A percentile compares a stretch with the other conserved stretches of the same genome.
Conservation (phyloP, 495 filamentous ascomycete species). For the Penicilliopsis zonata region DNA sequence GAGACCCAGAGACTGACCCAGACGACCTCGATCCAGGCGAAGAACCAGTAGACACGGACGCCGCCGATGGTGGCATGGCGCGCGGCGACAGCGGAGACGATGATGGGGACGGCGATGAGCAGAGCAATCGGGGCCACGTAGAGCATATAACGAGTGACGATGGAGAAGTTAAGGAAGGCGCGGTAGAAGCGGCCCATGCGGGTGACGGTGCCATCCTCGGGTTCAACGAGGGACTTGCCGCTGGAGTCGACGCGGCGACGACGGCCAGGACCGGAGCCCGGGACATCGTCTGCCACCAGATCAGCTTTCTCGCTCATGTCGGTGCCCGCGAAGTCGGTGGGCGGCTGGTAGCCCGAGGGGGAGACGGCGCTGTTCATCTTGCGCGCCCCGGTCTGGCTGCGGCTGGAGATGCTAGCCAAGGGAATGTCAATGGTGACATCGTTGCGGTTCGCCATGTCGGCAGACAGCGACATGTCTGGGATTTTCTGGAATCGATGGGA, state of each 20-base stretch:
- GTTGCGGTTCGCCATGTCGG: constrained; percentile 35
- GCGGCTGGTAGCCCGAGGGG: constrained; percentile 10
- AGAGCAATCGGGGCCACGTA: constrained; percentile 73
- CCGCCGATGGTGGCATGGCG: constrained; percentile 44
- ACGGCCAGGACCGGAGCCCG: constrained; percentile 25
- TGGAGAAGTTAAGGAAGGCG: constrained; percentile 72
- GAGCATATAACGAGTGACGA: constrained; percentile 78
- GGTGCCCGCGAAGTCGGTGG: constrained; percentile 1
- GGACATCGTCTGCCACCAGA: too few species aligned
- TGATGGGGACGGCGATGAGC: constrained; percentile 68
- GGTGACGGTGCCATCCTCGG: constrained; percentile 54
- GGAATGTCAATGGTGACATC: constrained; percentile 52
- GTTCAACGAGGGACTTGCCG: constrained; percentile 31
- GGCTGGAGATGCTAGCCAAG: constrained; percentile 29
- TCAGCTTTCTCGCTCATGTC: constrained; percentile 33
- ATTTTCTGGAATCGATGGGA: constrained; percentile 35
- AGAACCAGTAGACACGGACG: constrained; percentile 66
- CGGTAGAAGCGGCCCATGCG: constrained; percentile 80
- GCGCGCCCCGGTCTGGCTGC: constrained; percentile 31
- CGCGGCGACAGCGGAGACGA: constrained; percentile 51
- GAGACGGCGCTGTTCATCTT: constrained; percentile 15
- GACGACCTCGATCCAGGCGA: constrained; percentile 82
- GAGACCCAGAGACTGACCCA: constrained; percentile 83
- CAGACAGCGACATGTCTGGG: constrained; percentile 22
- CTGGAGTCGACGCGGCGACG: constrained; percentile 43